Base-by-base conservation (phyloP, 805 yeast genomes). In the Candida wancherniae region DNA sequence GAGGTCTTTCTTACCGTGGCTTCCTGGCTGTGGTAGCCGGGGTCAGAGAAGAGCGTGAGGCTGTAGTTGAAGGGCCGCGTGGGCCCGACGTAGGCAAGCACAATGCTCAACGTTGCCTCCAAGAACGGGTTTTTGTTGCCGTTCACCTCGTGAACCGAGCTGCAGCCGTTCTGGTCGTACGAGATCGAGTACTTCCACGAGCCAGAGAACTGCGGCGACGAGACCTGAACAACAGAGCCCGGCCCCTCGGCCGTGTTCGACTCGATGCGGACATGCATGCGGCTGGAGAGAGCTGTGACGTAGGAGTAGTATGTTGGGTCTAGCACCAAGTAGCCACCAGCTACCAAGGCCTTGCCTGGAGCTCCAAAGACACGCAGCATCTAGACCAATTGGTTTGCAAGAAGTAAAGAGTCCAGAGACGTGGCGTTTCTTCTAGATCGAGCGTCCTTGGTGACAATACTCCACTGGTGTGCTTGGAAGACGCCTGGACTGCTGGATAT, bases 261-360 rank as follows among this genome's bases (percentile, higher is more conserved):
- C 17, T 43, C 15, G 8, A 75, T 68, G 6, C 78, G 68, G 2
- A 94, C 85, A 53, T 88, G 88, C 84, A 92, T 90, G 40, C 97
- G 69, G 4, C 95, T 75, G 1, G 94, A 82, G 11, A 92, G 69
- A 0, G 95, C 97, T 9, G 90, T 78, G 3, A 84, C 94, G 52
- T 80, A 83, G 0, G 95, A 77, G 26, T 67, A 60, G 59, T 82
- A 88, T 21, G 56, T 57, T 0, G 88, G 88, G 36, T 84, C 92
- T 13, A 92, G 62, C 0, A 92, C 97, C 19, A 92, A 67, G 53
- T 92, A 92, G 0, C 98, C 98, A 12, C 98, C 98, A 1, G 92
- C 96, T 9, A 92, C 47, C 16, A 92, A 64, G 1, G 97, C 97
- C 55, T 92, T 92, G 0, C 97, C 97, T 0, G 98, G 97, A 0